Conservation (phyloP, 148 eudicot species). For the Diospyros kaki region DNA sequence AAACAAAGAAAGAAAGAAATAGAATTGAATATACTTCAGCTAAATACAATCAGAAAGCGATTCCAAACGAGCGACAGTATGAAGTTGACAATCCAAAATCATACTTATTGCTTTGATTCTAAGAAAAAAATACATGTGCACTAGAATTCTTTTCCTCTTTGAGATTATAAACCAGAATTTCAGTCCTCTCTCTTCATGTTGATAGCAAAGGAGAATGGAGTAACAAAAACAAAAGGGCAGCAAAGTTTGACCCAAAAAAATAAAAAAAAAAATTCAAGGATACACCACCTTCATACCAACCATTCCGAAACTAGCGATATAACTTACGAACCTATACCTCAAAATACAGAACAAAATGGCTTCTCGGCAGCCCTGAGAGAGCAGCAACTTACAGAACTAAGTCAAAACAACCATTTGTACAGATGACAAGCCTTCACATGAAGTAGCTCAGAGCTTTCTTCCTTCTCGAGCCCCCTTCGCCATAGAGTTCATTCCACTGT, state of each 20-base stretch:
- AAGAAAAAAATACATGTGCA: too few relatives aligned
- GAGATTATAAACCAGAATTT: background rate
- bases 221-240: slow-evolving; percentile 31
- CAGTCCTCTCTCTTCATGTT: slow-evolving; percentile 8
- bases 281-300: slow-evolving; percentile 33
- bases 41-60: too few relatives aligned
- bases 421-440: slow-evolving; percentile 49
- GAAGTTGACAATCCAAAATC: too few relatives aligned
- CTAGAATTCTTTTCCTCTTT: background rate
- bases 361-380: slow-evolving; percentile 1
- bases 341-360: slow-evolving; percentile 25
- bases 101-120: too few relatives aligned
- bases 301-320: slow-evolving; percentile 21
- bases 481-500: slow-evolving; percentile 91
- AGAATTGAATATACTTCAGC: too few relatives aligned
- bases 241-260: slow-evolving; percentile 9
- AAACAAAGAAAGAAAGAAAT: too few relatives aligned
- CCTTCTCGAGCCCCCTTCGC: slow-evolving; percentile 89
- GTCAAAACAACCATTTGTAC: slow-evolving; percentile 20
- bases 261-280: slow-evolving; percentile 9
- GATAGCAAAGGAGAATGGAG: slow-evolving; percentile 19
- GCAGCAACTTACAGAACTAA: slow-evolving; percentile 9
- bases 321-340: slow-evolving; percentile 21
- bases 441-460: slow-evolving; percentile 81
- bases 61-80: too few relatives aligned